Conservation (phyloP, 129 eudicot genomes). For the Heracleum sosnowskyi region DNA sequence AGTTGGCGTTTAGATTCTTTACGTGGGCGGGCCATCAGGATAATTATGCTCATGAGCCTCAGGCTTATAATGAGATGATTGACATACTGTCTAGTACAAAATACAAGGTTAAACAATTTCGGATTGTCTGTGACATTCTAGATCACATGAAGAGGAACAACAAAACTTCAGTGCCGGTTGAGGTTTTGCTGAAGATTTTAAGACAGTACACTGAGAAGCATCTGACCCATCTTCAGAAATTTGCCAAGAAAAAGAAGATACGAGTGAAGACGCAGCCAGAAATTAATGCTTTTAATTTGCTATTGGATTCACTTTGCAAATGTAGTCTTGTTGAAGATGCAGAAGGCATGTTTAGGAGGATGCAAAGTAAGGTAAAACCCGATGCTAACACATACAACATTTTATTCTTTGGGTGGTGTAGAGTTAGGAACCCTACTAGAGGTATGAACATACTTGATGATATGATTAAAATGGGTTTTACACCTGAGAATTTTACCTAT, state of each 20-base stretch:
- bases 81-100: conserved; percentile 75
- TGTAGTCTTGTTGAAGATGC: conserved; percentile 79
- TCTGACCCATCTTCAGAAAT: conserved; percentile 68
- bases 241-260: conserved; percentile 73
- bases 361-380: conserved; percentile 54
- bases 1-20: conserved; percentile 74
- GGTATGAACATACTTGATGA: conserved; percentile 63
- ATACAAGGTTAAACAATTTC: conserved; percentile 66
- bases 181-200: conserved; percentile 46
- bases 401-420: conserved; percentile 91
- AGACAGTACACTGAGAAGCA: conserved; percentile 75
- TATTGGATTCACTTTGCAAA: conserved; percentile 77
- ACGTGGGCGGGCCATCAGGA: conserved; percentile 84
- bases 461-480: conserved; percentile 58
- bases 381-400: conserved; percentile 62
- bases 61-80: conserved; percentile 64
- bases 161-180: conserved; percentile 54
- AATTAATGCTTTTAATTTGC: conserved; percentile 61
- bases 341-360: conserved; percentile 54
- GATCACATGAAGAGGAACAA: conserved; percentile 70
- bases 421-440: conserved; percentile 61
- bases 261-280: conserved; percentile 73
- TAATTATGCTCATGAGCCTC: conserved; percentile 55
- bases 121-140: conserved; percentile 72
- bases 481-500: conserved; percentile 77